A percentile compares a stretch with the other conserved stretches of the same genome.
Evolutionary conservation across 768 basidiomycete species (phyloP).

Genomic region (Serendipita sp.): DNA sequence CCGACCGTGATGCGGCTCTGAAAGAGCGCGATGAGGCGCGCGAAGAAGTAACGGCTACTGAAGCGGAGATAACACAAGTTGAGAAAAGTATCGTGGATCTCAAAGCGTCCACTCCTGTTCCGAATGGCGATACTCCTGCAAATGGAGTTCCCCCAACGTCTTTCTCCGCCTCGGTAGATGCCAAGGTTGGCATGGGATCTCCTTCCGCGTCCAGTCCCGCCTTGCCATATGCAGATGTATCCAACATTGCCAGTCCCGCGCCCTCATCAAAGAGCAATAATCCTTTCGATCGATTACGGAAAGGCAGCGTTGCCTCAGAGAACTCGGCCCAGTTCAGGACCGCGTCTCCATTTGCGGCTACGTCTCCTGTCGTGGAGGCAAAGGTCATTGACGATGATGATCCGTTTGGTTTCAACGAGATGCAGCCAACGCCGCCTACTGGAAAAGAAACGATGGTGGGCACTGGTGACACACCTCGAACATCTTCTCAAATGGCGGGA

Average conservation of each 20-base stretch:
- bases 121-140: constrained; percentile 15
- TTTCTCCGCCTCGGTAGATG: constrained; percentile 11
- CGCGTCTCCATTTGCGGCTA: constrained; percentile 11
- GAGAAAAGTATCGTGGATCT: constrained; percentile 28
- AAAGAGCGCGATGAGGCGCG: constrained; percentile 55
- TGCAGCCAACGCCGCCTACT: background rate
- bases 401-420: constrained; percentile 36
- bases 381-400: constrained; percentile 20
- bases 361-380: constrained; percentile 5
- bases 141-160: constrained; percentile 13
- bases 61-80: constrained; percentile 17
- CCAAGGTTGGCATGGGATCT: constrained; percentile 24
- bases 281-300: constrained; percentile 62
- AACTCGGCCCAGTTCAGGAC: constrained; percentile 23
- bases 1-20: constrained; percentile 50
- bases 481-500: constrained; percentile 1
- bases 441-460: background rate
- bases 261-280: constrained; percentile 61
- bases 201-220: constrained; percentile 53
- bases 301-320: constrained; percentile 22
- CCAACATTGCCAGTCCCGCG: constrained; percentile 29
- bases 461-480: background rate
- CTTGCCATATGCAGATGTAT: constrained; percentile 54
- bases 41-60: constrained; percentile 9
- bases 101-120: constrained; percentile 32